A percentile compares a stretch with the other conserved stretches of the same genome.
These are phyloP conservation scores for Calonectria pteridis DNA, from an alignment of 2,329 filamentous ascomycete species.

Conservation along the genomic window DNA sequence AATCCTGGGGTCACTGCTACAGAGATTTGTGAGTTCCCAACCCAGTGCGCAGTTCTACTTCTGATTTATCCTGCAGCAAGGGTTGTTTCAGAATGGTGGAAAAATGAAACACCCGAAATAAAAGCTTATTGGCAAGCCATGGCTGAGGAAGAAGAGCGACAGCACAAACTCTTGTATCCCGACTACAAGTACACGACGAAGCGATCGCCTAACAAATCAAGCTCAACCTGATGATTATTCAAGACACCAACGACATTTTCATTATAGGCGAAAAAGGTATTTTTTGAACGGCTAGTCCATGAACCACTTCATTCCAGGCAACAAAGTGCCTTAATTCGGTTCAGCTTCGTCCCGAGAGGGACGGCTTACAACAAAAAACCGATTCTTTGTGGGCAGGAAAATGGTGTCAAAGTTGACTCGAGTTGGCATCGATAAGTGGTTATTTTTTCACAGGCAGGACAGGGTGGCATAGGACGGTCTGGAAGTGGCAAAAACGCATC, in stretches of 20 bases:
- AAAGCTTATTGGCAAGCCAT: slow-evolving; percentile 39
- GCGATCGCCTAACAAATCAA: slow-evolving; percentile 24
- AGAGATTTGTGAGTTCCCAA: slow-evolving; percentile 46
- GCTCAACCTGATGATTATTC: not conserved
- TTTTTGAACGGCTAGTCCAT: too few species aligned
- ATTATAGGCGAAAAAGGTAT: too few species aligned
- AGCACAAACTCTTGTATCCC: slow-evolving; percentile 45
- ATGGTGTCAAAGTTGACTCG: not conserved
- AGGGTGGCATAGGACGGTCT: not conserved
- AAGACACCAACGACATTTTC: not conserved
- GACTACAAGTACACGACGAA: slow-evolving; percentile 42
- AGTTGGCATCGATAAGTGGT: not conserved
- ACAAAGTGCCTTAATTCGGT: too few species aligned
- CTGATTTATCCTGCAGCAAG: slow-evolving; percentile 39
- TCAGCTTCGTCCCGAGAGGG: too few species aligned
- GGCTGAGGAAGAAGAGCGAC: slow-evolving; percentile 41
- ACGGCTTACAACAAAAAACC: too few species aligned
- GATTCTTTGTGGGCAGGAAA: not conserved
- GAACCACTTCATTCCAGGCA: too few species aligned
- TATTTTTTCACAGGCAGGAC: not conserved
- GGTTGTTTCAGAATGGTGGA: slow-evolving; percentile 46
- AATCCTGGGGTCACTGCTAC: slow-evolving; percentile 44
- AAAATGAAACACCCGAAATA: slow-evolving; percentile 39
- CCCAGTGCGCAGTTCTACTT: too few species aligned
- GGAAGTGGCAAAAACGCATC: not conserved